Evolutionary conservation across 75 land plant genomes (phyloP), one percentile per base, ranked within the genome.

Genomic region (Pseudotsuga menziesii): DNA sequence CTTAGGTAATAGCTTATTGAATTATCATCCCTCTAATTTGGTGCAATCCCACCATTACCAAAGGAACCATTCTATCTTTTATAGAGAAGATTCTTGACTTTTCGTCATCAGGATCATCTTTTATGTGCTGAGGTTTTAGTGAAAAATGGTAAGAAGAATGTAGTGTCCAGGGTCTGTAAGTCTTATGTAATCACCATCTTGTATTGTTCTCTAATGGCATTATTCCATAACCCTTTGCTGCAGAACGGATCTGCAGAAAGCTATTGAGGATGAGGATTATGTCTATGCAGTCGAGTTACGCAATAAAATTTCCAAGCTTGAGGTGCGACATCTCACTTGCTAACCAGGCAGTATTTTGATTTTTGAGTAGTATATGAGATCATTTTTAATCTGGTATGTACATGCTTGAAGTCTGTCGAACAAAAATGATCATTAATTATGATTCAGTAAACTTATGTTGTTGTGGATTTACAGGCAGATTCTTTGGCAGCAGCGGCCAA

Each of bases 401-500:
- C 75, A 20, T 69, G 2, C 44, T 26, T 48, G 75, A 20, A 73
- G 17, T 55, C 7, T 55, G 17, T 4, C 16, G 58, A 25, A 48
- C 32, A 48, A 25, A n/a, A 25, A 26, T 4, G 14, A 23, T 73
- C 75, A 55, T 56, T 52, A 73, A 9, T 55, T 3, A 48, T 13
- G 26, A 56, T 8, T 41, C 14, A 4, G 13, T 17, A 55, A 13
- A 48, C 16, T 73, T 73, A 4, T 56, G 39, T 52, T 22, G 80
- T 72, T 73, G 14, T 39, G 67, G 27, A 26, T 60, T 60, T 64
- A 61, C 82, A 89, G 88, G 87, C 90, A 57, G 96, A 97, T 29
- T 83, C 99, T 75, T 56, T 97, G 58, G 93, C 99, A 73, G 95
- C 92, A 27, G 85, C 93, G 56, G 99, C 94, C 71, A 94, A 78